A percentile compares a stretch with the other conserved stretches of the same genome.
These are phyloP conservation scores for Oryza brachyantha DNA, from an alignment of 176 grass and related monocot genomes.

Conservation along the genomic window DNA sequence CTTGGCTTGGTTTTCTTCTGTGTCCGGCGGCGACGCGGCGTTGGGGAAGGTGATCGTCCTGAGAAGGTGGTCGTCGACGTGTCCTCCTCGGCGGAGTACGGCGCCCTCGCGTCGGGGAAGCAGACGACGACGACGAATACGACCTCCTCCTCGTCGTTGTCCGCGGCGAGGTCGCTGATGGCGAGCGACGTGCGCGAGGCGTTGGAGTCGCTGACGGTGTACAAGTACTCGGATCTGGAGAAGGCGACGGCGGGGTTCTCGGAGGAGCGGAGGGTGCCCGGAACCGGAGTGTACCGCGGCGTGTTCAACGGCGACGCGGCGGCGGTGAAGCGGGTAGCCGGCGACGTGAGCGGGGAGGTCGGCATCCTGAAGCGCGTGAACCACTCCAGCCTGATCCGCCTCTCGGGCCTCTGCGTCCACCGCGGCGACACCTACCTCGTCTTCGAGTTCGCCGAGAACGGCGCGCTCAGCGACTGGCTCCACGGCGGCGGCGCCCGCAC, in stretches of 20 bases:
- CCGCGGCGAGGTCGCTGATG: constrained; percentile 2
- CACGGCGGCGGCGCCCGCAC: neutral
- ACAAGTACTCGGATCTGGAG: constrained; percentile 62
- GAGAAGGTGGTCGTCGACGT: constrained; percentile 17
- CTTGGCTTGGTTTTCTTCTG: constrained; percentile 17
- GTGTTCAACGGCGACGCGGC: constrained; percentile 73
- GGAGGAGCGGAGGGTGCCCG: constrained; percentile 42
- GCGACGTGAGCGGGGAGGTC: constrained; percentile 72
- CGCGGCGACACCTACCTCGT: constrained; percentile 68
- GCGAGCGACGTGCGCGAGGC: constrained; percentile 43
- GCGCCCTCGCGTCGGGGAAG: constrained; percentile 16
- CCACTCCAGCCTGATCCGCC: constrained; percentile 65
- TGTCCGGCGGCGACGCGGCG: neutral
- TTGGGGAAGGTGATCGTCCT: neutral
- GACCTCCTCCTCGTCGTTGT: neutral
- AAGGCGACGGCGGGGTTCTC: constrained; percentile 59
- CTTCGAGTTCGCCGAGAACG: constrained; percentile 65
- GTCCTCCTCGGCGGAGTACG: constrained; percentile 30
- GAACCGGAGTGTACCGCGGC: constrained; percentile 59
- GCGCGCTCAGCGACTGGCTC: constrained; percentile 76
- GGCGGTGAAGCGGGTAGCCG: constrained; percentile 64
- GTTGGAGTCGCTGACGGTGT: constrained; percentile 62
- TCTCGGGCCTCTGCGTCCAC: constrained; percentile 76
- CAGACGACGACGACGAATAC: constrained; percentile 1
- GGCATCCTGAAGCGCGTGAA: constrained; percentile 69